A percentile compares a stretch with the other conserved stretches of the same genome.
These are phyloP conservation scores for Isatis tinctoria DNA, from an alignment of 345 rosid genomes.

Conservation along the genomic window DNA sequence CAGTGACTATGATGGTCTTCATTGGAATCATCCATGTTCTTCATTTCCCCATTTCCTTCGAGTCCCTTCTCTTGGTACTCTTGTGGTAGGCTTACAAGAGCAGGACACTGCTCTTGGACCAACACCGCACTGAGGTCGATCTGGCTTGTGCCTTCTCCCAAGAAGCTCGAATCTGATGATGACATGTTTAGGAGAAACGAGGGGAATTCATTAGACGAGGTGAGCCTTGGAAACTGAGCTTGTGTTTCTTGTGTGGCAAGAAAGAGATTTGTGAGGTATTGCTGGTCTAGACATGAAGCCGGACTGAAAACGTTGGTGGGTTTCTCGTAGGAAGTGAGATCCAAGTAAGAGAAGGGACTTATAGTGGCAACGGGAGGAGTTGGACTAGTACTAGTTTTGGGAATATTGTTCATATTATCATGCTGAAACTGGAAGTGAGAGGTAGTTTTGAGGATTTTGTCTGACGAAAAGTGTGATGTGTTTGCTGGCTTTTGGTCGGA, in stretches of 20 bases:
- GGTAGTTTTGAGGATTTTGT: conserved; percentile 28
- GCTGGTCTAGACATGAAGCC: conserved; percentile 30
- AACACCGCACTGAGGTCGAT: conserved; percentile 23
- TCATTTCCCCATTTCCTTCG: conserved; percentile 5
- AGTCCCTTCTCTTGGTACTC: conserved; percentile 26
- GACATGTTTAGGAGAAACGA: conserved; percentile 45
- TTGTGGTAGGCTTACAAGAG: conserved; percentile 24
- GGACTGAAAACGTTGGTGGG: conserved; percentile 26
- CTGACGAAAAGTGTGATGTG: conserved; percentile 30
- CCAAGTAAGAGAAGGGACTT: conserved; percentile 36
- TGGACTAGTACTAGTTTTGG: conserved; percentile 21
- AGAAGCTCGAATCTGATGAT: conserved; percentile 39
- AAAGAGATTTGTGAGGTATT: conserved; percentile 39
- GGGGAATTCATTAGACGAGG: conserved; percentile 34
- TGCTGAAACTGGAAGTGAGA: conserved; percentile 34
- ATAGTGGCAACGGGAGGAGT: conserved; percentile 2
- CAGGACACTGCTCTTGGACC: conserved; percentile 32
- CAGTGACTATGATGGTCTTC: conserved; percentile 7
- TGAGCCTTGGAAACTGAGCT: conserved; percentile 26
- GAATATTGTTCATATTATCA: conserved; percentile 16
- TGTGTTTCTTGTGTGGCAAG: conserved; percentile 43
- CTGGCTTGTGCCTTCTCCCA: conserved; percentile 37
- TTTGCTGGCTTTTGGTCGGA: conserved; percentile 27
- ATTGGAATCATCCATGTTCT: conserved; percentile 12
- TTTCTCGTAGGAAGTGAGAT: conserved; percentile 34